These are phyloP conservation scores for Orbilia blumenaviensis DNA, from an alignment of 2,329 filamentous ascomycete genomes.

Conservation along the genomic window DNA sequence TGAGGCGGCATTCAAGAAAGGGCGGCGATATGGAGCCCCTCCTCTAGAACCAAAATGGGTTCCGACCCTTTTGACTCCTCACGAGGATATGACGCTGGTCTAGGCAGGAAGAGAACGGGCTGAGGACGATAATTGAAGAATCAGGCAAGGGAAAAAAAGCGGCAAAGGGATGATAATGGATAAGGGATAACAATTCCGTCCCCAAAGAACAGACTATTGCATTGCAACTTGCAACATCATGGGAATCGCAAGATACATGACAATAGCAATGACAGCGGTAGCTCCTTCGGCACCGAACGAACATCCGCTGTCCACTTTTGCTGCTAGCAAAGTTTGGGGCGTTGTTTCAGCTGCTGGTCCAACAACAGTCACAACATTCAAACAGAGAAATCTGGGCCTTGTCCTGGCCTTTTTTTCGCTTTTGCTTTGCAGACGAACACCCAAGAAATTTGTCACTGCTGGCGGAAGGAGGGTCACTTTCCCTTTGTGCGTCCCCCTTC, in stretches of 20 bases:
- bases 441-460: conserved; percentile 26
- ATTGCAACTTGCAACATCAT: too few relatives aligned
- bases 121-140: not conserved
- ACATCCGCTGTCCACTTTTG: conserved; percentile 1
- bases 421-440: conserved; percentile 16
- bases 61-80: conserved; percentile 20
- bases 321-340: conserved; percentile 10
- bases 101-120: not conserved
- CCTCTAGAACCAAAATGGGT: conserved; percentile 21
- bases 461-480: conserved; percentile 25
- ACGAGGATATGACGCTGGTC: conserved; percentile 42
- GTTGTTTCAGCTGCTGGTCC: conserved; percentile 44
- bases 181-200: conserved; percentile 1
- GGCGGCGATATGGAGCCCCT: conserved; percentile 30
- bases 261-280: conserved; percentile 4
- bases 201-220: conserved; percentile 10
- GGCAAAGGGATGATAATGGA: conserved; percentile 13
- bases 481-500: not conserved
- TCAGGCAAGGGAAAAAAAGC: conserved; percentile 5
- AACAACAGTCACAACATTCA: conserved; percentile 47
- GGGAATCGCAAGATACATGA: not conserved
- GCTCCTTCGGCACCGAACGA: conserved; percentile 6
- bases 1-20: conserved; percentile 24
- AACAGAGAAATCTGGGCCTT: conserved; percentile 20
- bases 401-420: not conserved